Evolutionary conservation across 2,329 filamentous ascomycete genomes (phyloP).

Genomic region (Lasiodiplodia sp.): DNA sequence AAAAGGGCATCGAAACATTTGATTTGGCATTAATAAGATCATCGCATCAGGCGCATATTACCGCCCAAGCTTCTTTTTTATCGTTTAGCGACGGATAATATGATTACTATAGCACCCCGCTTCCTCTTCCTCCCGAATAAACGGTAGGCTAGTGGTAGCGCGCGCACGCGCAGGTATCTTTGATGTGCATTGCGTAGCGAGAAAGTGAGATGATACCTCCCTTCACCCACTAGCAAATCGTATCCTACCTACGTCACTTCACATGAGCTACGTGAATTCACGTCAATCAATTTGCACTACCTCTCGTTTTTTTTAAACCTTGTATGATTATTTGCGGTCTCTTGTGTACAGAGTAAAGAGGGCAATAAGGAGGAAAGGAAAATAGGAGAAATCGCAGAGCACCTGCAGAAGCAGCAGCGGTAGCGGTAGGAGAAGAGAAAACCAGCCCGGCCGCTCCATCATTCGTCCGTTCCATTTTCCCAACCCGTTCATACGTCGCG

Average conservation of each 20-base stretch:
- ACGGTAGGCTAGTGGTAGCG: background rate
- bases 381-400: conserved; percentile 16
- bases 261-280: background rate
- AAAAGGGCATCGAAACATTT: background rate
- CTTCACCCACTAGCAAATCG: background rate
- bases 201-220: background rate
- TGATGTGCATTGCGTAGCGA: background rate
- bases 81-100: background rate
- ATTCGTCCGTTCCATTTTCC: conserved; percentile 4
- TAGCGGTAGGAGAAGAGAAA: conserved; percentile 3
- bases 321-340: conserved; percentile 22
- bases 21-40: background rate
- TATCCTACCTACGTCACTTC: background rate
- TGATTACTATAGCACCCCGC: background rate
- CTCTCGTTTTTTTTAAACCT: conserved; percentile 15
- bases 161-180: background rate
- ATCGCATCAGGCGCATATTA: background rate
- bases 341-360: conserved; percentile 22
- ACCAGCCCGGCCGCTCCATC: conserved; percentile 5
- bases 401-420: conserved; percentile 11
- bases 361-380: conserved; percentile 13
- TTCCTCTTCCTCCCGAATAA: background rate
- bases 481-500: conserved; percentile 9
- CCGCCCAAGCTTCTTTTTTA: background rate
- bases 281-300: background rate